Conservation (phyloP, 768 basidiomycete genomes). For the Exidia glandulosa region DNA sequence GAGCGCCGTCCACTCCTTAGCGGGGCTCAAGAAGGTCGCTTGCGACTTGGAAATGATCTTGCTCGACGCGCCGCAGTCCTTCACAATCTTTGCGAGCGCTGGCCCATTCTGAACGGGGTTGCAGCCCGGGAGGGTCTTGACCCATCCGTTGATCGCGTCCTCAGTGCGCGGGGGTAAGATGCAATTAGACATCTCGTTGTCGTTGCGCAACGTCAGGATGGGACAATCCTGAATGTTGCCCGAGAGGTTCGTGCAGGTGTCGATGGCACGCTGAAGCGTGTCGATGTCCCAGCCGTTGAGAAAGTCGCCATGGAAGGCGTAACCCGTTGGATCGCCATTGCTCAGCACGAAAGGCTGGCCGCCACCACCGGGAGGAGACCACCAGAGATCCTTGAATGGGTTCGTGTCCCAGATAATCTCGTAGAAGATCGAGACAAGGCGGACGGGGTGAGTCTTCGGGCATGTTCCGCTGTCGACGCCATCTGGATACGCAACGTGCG, state of each 20-base stretch:
- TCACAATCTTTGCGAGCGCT: neutral
- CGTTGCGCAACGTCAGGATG: neutral
- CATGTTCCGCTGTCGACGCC: constrained; percentile 10
- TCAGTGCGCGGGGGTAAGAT: neutral
- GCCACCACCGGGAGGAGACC: neutral
- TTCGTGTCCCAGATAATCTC: constrained; percentile 7
- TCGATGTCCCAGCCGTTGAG: neutral
- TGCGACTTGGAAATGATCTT: neutral
- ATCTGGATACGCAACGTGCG: constrained; percentile 13
- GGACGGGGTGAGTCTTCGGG: constrained; percentile 10
- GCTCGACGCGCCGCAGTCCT: neutral
- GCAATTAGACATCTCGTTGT: neutral
- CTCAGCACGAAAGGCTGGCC: neutral
- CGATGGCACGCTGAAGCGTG: neutral
- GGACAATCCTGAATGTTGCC: neutral
- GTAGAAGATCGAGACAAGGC: constrained; percentile 12
- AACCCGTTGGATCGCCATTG: neutral
- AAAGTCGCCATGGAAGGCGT: neutral
- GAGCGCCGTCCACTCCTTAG: neutral
- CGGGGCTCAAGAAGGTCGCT: neutral
- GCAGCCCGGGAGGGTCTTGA: neutral
- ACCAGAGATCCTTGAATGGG: constrained; percentile 3
- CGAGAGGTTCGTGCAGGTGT: neutral
- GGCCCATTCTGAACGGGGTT: neutral
- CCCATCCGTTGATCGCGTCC: neutral